Evolutionary conservation across 1,284 basidiomycete genomes (phyloP), one percentile per base, ranked within the genome.

Genomic region (Tilletia indica): DNA sequence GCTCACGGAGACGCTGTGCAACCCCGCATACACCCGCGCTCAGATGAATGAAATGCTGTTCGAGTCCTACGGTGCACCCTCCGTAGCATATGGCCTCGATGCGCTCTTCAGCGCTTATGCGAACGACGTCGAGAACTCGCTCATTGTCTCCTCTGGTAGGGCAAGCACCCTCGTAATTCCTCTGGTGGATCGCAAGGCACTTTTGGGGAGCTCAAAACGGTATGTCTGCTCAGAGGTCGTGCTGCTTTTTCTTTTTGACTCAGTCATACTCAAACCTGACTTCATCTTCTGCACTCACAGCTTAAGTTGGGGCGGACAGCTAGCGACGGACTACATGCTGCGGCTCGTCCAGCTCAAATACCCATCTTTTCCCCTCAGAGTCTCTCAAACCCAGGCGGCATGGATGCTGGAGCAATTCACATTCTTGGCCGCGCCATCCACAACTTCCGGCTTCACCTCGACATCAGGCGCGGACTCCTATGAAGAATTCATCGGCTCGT

Each of bases 21-120:
- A 94, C 51, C 94, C 95, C 0, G 85, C 96, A 38, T 93, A 96
- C 85, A 96, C 93, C 11, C 88, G 97, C 19, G 19, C 48, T 92
- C 92, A 97, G 73, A 97, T 94, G 36, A 95, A 94, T 0, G 97
- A 99, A 83, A 89, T 99, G 34, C 89, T 99, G 85, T 99, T 99
- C 82, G 97, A 99, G 86, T 89, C 91, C 66, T 99, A 99, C 84
- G 88, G 88, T 19, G 93, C 91, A 0, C 95, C 95, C 0, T 90
- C 91, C 2, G 87, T 98, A 63, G 88, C 92, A 16, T 99, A 93
- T 84, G 93, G 93, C 72, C 87, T 98, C 75, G 97, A 99, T 83
- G 91, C 92, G 6, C 87, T 96, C 71, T 96, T 97, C 88, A 94
- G 95, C 0, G 95, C 97, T 80, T 93, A 88, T 67, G 73, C 78